These are phyloP conservation scores for Boletellus deceptivus DNA, from an alignment of 1,284 basidiomycete genomes.

Conservation along the genomic window DNA sequence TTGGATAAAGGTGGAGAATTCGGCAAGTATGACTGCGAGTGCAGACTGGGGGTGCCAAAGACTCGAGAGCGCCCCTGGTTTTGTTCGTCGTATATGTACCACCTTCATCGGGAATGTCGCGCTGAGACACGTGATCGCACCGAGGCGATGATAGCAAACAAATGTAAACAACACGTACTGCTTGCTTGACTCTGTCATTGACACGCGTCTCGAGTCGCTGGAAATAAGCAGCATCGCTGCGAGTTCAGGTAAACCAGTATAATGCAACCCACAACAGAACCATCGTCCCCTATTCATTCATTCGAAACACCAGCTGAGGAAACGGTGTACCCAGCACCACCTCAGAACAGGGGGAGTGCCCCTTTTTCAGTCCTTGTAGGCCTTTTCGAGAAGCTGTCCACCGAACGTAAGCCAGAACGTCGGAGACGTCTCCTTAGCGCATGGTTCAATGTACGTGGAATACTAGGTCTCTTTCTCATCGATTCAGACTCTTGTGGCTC, in stretches of 20 bases:
- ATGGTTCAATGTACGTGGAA: constrained; percentile 72
- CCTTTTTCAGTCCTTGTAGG: constrained; percentile 65
- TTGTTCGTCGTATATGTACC: too few relatives aligned
- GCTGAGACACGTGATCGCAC: too few relatives aligned
- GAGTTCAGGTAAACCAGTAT: neutral
- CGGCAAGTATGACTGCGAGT: too few relatives aligned
- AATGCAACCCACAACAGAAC: constrained; percentile 63
- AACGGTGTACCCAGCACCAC: constrained; percentile 49
- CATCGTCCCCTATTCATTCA: constrained; percentile 36
- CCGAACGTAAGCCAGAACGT: constrained; percentile 67
- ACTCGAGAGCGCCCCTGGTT: constrained; percentile 25
- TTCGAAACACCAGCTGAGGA: constrained; percentile 23
- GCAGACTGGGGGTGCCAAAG: too few relatives aligned
- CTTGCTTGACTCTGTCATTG: neutral
- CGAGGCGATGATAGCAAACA: constrained; percentile 7
- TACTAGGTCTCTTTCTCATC: neutral
- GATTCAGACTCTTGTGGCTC: constrained; percentile 10
- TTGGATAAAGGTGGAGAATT: too few relatives aligned
- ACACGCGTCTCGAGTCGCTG: neutral
- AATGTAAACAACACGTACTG: constrained; percentile 19
- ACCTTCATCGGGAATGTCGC: too few relatives aligned
- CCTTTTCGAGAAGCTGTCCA: constrained; percentile 68
- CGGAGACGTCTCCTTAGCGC: constrained; percentile 57
- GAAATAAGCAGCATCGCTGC: neutral
- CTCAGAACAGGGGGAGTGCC: constrained; percentile 61